Base-by-base conservation (phyloP, 164 flowering plant species). In the Umbilicus rupestris region DNA sequence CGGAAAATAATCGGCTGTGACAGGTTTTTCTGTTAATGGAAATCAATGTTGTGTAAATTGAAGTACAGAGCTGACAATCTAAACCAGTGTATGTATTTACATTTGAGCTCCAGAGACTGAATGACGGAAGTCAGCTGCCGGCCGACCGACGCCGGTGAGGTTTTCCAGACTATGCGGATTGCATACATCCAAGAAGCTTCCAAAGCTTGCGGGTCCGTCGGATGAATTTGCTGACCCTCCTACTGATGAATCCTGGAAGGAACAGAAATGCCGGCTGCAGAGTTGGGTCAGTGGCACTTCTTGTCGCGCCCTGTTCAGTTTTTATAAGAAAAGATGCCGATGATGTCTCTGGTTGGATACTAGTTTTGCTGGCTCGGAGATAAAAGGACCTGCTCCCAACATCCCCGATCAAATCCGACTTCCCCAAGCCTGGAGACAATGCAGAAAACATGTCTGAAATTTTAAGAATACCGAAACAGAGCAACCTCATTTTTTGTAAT, bases 341-440 rank as follows among this genome's bases (percentile, higher is more conserved):
- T 15, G 41, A 26, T 11, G 33, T 26, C 29, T 3, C 33, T 41
- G 44, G 5, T 14, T 41, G 7, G 17, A 7, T 4, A 14, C 33
- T 55, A 24, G 7, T 74, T 39, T 71, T 26, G 20, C 78, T 72
- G 72, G 72, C 82, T 47, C 91, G 78, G 3, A 92, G 87, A 66
- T 87, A 88, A 67, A 90, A 92, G 72, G 79, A 90, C 75, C 98
- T 78, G 71, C 81, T 82, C 2, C 95, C 96, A 42, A 75, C 72
- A 30, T 85, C 96, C 28, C 96, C 96, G 15, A 92, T 83, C 45
- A 68, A 62, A 29, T 84, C 83, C 17, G 80, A 69, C 65, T 78
- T 85, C 17, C 76, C 78, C 73, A 92, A 63, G 68, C 95, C 96
- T 92, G 24, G 58, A 42, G 26, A 47, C n/a, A 12, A 15, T n/a